Percentiles rank a stretch among this genome's conserved stretches.
Conservation (phyloP, 768 basidiomycete species). For the Clavulina sp. region DNA sequence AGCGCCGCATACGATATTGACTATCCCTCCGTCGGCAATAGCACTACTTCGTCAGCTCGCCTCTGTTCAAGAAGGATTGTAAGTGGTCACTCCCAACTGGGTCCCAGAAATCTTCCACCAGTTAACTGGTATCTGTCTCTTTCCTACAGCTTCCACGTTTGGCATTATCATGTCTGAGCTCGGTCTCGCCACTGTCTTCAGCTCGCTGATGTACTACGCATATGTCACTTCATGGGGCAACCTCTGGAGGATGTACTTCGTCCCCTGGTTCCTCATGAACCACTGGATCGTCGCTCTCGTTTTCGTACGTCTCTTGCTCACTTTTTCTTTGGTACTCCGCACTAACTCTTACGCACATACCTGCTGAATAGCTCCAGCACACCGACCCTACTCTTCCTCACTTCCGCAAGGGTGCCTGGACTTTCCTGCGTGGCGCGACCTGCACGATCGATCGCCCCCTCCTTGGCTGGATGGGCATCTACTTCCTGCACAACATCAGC, state of each 20-base stretch:
- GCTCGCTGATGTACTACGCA: not conserved
- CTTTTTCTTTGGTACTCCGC: no score
- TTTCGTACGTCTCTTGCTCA: not conserved
- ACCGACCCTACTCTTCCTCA: conserved; percentile 94
- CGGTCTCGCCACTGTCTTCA: not conserved
- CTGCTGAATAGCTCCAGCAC: conserved; percentile 25
- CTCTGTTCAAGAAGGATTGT: not conserved
- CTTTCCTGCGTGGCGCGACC: conserved; percentile 85
- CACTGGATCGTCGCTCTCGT: conserved; percentile 1
- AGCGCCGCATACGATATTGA: not conserved
- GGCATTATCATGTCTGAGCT: not conserved
- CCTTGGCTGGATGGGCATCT: conserved; percentile 59
- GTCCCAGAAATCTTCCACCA: no score
- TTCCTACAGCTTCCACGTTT: not conserved
- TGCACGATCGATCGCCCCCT: conserved; percentile 75
- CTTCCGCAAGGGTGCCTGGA: conserved; percentile 78
- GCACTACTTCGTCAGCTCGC: not conserved
- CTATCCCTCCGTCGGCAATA: not conserved
- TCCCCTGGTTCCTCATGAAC: not conserved
- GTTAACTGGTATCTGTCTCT: not conserved
- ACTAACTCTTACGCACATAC: not conserved
- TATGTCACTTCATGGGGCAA: not conserved
- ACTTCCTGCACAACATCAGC: conserved; percentile 78
- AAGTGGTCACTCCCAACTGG: not conserved
- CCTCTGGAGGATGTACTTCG: not conserved